Evolutionary conservation across 768 basidiomycete species (phyloP).

Genomic region (Hysterangium stoloniferum): DNA sequence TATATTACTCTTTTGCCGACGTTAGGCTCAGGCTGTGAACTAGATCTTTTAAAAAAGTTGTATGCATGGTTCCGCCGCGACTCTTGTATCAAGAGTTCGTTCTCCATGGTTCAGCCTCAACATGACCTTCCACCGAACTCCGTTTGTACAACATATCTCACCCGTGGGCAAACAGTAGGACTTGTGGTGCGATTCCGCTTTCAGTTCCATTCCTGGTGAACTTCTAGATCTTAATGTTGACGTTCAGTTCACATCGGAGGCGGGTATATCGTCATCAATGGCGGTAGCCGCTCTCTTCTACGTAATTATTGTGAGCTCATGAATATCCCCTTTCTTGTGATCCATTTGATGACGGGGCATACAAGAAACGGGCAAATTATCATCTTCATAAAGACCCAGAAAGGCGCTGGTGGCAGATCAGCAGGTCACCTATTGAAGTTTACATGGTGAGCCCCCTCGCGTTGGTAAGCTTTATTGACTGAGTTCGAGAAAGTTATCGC

Average conservation of each 20-base stretch:
- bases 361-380: constrained; percentile 22
- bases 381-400: constrained; percentile 12
- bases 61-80: no score
- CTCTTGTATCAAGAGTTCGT: no score
- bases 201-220: not conserved
- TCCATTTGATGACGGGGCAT: constrained; percentile 14
- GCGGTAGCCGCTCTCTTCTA: constrained; percentile 26
- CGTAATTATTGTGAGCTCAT: constrained; percentile 23
- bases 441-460: constrained; percentile 28
- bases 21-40: no score
- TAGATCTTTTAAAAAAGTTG: no score
- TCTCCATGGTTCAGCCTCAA: no score
- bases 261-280: constrained; percentile 26
- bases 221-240: not conserved
- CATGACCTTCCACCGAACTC: no score
- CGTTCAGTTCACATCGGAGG: constrained; percentile 26
- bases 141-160: not conserved
- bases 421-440: constrained; percentile 32
- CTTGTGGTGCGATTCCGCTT: not conserved
- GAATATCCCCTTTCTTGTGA: not conserved
- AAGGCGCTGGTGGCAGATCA: constrained; percentile 18
- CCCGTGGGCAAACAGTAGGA: not conserved
- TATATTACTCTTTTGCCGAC: no score
- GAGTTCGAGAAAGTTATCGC: constrained; percentile 14
- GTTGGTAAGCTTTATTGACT: not conserved